A percentile compares a stretch with the other conserved stretches of the same genome.
These are phyloP conservation scores for Botryotinia narcissicola DNA, from an alignment of 2,329 filamentous ascomycete species.

Conservation along the genomic window DNA sequence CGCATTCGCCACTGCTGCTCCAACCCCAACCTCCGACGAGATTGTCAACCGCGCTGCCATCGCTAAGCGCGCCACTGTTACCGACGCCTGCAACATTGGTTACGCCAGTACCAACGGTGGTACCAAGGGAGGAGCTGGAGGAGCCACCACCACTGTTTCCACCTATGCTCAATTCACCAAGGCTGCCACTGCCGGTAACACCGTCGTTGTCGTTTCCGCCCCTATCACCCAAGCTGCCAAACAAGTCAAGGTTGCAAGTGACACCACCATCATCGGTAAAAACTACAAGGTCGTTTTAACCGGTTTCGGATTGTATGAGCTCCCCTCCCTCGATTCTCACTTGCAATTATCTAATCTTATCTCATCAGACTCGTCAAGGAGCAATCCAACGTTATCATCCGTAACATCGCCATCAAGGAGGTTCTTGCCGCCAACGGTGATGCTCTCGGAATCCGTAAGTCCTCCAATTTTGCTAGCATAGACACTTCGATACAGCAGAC, in stretches of 20 bases:
- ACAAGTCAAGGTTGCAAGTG: slow-evolving; percentile 15
- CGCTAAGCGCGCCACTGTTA: slow-evolving; percentile 46
- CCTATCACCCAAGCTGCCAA: slow-evolving; percentile 7
- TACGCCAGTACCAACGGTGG: slow-evolving; percentile 47
- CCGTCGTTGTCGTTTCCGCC: slow-evolving; percentile 6
- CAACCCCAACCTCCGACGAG: slow-evolving; percentile 13
- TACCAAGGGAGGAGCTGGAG: slow-evolving; percentile 48
- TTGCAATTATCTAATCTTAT: neutral
- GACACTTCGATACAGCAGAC: neutral
- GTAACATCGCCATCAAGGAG: slow-evolving; percentile 53
- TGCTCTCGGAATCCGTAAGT: slow-evolving; percentile 48
- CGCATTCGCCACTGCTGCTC: slow-evolving; percentile 17
- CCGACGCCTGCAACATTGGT: slow-evolving; percentile 40
- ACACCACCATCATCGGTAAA: slow-evolving; percentile 15
- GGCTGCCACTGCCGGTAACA: slow-evolving; percentile 12
- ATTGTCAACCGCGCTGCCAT: slow-evolving; percentile 22
- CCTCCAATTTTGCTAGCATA: slow-evolving; percentile 14
- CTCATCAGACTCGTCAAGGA: slow-evolving; percentile 21
- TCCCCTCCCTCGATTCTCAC: neutral
- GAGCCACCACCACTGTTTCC: slow-evolving; percentile 46
- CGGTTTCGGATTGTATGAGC: slow-evolving; percentile 17
- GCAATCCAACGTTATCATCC: slow-evolving; percentile 53
- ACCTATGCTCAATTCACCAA: slow-evolving; percentile 42
- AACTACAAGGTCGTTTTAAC: slow-evolving; percentile 1
- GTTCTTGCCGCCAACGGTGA: slow-evolving; percentile 48